Base-by-base conservation (phyloP, 176 grass and related monocot species). In the Avena eriantha region DNA sequence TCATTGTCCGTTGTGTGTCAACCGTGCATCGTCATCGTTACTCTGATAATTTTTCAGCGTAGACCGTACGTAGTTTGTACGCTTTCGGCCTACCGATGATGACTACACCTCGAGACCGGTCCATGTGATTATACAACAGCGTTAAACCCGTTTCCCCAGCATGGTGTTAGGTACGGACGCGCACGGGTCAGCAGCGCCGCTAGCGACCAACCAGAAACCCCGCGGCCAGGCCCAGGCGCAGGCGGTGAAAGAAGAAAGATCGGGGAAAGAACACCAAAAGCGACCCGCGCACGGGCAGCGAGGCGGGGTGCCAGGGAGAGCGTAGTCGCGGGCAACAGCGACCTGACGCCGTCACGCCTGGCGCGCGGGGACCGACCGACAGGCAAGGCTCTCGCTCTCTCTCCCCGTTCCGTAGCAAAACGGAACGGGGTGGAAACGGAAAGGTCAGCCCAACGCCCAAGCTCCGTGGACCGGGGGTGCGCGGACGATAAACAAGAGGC, bases 401-500 rank as follows among this genome's bases (percentile, higher is more conserved):
- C 53, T 56, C 18, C 8, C 45, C 45, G 36, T 41, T 54, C 51
- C 5, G 51, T 2, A 56, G 54, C 18, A 56, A 56, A 47, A 75
- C 7, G 54, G n/a, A 2, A 13, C n/a, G 64, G 63, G 56, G 53
- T 33, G 10, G 3, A 35, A 39, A 29, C 80, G 89, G 85, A 33
- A 26, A 14, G 86, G 84, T 90, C 87, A 90, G 87, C 84, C 54
- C 22, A 5, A 50, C 22, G 13, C 12, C 1, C 22, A 47, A 0
- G 15, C 77, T 43, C 58, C 46, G 82, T 84, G 67, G 85, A 87
- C 80, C 66, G 21, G 48, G 66, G 33, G 64, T 5, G 68, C 4
- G 22, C 21, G 35, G 84, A 60, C 71, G 82, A 92, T 90, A 88
- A 93, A 81, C 81, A 69, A 45, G 45, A 48, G 45, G 69, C 41